These are phyloP conservation scores for Omphalotus olearius DNA, from an alignment of 1,284 basidiomycete species.

Conservation along the genomic window DNA sequence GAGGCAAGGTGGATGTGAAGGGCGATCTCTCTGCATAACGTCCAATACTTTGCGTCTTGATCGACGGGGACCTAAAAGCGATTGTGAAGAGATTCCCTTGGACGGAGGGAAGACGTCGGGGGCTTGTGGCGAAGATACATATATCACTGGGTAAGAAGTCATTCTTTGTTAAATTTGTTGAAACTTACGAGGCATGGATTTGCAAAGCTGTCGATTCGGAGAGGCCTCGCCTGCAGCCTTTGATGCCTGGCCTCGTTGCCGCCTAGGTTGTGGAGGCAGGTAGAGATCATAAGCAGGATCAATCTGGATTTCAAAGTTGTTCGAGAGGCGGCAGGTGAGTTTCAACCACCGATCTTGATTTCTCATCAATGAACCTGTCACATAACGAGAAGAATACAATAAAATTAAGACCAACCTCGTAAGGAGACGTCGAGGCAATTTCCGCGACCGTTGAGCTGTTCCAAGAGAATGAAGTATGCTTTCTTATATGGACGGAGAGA, in stretches of 20 bases:
- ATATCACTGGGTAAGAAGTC: neutral
- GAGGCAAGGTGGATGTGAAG: slow-evolving; percentile 11
- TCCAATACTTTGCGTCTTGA: slow-evolving; percentile 2
- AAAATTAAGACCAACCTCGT: slow-evolving; percentile 5
- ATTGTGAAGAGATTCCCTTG: slow-evolving; percentile 6
- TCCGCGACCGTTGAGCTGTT: slow-evolving; percentile 4
- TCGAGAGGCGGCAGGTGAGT: slow-evolving; percentile 9
- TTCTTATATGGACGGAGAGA: slow-evolving; percentile 11
- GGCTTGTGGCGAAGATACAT: slow-evolving; percentile 14
- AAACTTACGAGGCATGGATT: slow-evolving; percentile 17
- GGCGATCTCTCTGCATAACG: slow-evolving; percentile 18
- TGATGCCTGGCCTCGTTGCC: neutral
- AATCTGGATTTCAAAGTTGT: slow-evolving; percentile 7
- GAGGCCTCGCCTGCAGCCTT: neutral
- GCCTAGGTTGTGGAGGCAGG: slow-evolving; percentile 1
- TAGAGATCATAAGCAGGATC: slow-evolving; percentile 7
- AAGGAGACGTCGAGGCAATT: slow-evolving; percentile 3
- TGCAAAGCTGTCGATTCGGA: neutral
- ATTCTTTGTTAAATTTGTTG: neutral
- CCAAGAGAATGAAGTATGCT: slow-evolving; percentile 14
- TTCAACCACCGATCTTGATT: slow-evolving; percentile 5
- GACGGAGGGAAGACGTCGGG: slow-evolving; percentile 20
- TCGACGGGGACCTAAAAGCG: slow-evolving; percentile 11
- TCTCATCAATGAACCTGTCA: neutral
- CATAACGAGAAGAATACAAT: neutral